These are phyloP conservation scores for Penicillium polonicum DNA, from an alignment of 2,329 filamentous ascomycete genomes.

Conservation along the genomic window DNA sequence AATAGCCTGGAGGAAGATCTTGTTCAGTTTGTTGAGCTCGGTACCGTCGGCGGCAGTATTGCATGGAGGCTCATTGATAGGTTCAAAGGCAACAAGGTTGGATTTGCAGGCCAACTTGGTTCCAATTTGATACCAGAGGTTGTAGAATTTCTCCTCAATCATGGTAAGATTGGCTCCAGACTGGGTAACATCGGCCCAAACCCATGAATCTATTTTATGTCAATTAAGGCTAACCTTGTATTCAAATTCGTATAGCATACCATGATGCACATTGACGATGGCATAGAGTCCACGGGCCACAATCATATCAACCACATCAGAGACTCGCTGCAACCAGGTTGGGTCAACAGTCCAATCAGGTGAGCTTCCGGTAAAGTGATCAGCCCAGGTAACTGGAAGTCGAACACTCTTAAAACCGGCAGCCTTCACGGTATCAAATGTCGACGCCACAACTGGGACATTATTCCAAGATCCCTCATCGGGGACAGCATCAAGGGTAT, in stretches of 20 bases:
- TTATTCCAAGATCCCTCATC: slow-evolving; percentile 62
- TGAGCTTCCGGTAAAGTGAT: slow-evolving; percentile 53
- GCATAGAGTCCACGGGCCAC: slow-evolving; percentile 52
- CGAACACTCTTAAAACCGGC: slow-evolving; percentile 59
- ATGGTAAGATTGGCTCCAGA: slow-evolving; percentile 48
- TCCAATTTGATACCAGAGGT: slow-evolving; percentile 59
- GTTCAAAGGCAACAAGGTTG: slow-evolving; percentile 55
- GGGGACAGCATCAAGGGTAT: slow-evolving; percentile 58
- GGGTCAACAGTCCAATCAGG: slow-evolving; percentile 57
- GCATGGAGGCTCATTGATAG: slow-evolving; percentile 60
- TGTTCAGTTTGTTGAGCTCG: slow-evolving; percentile 56
- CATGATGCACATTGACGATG: slow-evolving; percentile 61
- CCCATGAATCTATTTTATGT: slow-evolving; percentile 49
- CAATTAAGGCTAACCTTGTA: background rate
- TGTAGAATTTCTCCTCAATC: slow-evolving; percentile 58
- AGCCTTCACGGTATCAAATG: slow-evolving; percentile 53
- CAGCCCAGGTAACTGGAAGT: slow-evolving; percentile 60
- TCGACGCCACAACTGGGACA: slow-evolving; percentile 48
- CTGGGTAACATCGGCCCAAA: slow-evolving; percentile 56
- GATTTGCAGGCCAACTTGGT: slow-evolving; percentile 56
- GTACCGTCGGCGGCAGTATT: slow-evolving; percentile 52
- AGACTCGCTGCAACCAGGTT: slow-evolving; percentile 57
- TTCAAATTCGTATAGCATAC: slow-evolving; percentile 8
- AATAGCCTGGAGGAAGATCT: slow-evolving; percentile 56
- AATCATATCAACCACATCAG: slow-evolving; percentile 58